These are phyloP conservation scores for Groenewaldozyma sp. DNA, from an alignment of 1,139 yeast species.

Conservation along the genomic window DNA sequence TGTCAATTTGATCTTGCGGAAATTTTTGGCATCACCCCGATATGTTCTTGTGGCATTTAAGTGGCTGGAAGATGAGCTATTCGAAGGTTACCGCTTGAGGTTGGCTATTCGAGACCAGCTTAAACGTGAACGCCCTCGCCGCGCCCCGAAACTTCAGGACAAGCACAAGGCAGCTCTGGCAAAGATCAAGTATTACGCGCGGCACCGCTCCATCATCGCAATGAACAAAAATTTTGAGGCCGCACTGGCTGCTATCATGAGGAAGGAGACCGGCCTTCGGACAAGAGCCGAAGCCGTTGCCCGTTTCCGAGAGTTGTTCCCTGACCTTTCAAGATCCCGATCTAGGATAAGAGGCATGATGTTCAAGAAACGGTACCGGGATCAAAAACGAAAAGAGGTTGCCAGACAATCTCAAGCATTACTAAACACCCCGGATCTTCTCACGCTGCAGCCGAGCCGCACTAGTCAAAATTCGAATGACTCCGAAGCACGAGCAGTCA, in stretches of 20 bases:
- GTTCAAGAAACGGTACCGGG: neutral
- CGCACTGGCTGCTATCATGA: neutral
- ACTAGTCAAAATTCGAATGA: too few relatives aligned
- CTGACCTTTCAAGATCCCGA: neutral
- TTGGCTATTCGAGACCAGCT: neutral
- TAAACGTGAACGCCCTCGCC: neutral
- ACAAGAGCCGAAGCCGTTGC: neutral
- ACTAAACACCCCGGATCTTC: too few relatives aligned
- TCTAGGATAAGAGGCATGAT: neutral
- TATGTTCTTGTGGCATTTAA: conserved; percentile 3
- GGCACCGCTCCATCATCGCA: neutral
- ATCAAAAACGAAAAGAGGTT: neutral
- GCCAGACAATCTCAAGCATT: too few relatives aligned
- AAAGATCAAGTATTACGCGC: neutral
- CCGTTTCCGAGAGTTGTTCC: neutral
- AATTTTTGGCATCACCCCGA: neutral
- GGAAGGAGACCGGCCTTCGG: neutral
- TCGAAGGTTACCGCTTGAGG: neutral
- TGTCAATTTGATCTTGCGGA: neutral
- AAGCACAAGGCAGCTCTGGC: neutral
- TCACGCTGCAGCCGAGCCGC: too few relatives aligned
- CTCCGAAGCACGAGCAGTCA: too few relatives aligned
- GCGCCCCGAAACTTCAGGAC: neutral
- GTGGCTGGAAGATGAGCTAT: conserved; percentile 2
- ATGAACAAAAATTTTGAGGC: neutral